A percentile compares a stretch with the other conserved stretches of the same genome.
phyloP scores from a whole-genome alignment of 106 monocot genomes.

The Alisma plantagoaquatica region DNA sequence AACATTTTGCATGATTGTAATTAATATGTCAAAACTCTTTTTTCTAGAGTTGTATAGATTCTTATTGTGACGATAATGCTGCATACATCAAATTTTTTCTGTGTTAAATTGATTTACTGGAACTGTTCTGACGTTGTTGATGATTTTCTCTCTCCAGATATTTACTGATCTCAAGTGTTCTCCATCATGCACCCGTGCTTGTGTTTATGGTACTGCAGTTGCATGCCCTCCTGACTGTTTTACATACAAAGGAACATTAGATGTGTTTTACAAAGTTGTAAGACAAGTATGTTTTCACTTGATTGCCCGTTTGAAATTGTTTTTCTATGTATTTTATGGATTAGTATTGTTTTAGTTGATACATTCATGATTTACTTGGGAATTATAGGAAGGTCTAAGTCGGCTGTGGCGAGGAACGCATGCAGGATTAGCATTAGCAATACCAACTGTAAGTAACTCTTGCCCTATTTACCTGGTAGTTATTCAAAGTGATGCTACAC shows the following conservation, averaged over 20 bases:
- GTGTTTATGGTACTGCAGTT: slow-evolving; percentile 59
- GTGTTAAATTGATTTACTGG: no score
- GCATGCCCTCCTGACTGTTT: slow-evolving; percentile 90
- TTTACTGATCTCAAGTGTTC: slow-evolving; percentile 84
- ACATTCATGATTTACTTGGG: neutral
- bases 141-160: no score
- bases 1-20: no score
- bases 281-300: slow-evolving; percentile 55
- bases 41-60: no score
- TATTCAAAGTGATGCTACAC: no score
- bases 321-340: neutral
- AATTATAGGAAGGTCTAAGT: slow-evolving; percentile 63
- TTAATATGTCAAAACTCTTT: no score
- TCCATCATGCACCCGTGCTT: slow-evolving; percentile 65
- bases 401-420: slow-evolving; percentile 88
- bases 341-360: neutral
- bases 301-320: neutral
- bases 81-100: no score
- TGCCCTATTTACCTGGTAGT: neutral
- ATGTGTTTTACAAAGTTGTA: slow-evolving; percentile 86
- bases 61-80: no score
- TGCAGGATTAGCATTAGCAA: slow-evolving; percentile 67
- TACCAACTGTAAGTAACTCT: slow-evolving; percentile 65
- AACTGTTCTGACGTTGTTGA: no score
- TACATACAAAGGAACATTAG: slow-evolving; percentile 88